Base-by-base conservation (phyloP, 2,329 filamentous ascomycete species). In the Penicillium sp. region DNA sequence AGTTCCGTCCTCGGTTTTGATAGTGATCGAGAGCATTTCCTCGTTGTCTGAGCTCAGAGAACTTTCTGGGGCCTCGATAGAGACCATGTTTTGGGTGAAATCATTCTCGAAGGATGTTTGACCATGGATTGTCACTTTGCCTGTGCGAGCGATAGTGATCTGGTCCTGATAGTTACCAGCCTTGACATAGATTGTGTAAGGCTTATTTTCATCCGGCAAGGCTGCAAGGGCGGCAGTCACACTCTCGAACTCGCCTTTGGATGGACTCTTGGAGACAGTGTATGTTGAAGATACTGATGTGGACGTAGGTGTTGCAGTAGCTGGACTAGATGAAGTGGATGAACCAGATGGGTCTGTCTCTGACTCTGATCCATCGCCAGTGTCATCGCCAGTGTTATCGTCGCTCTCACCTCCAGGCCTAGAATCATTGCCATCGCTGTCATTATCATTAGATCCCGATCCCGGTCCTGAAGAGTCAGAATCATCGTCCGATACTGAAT, bases 201-300 rank as follows among this genome's bases (percentile, higher is more conserved):
- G 49, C 20, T 64, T 55, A 25, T 60, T 56, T 32, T 70, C 64
- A 31, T 59, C 64, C 8, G 67, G 66, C 7, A 73, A 54, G 7
- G 68, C 68, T 9, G 59, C 61, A 13, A 72, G 59, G 5, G 70
- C 70, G 10, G 67, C 63, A 2, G 64, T 60, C 1, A 73, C 60
- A 4, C 62, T 67, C 13, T 54, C 48, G 39, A 67, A 72, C 23
- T 70, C 60, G 10, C 61, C 61, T 2, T 38, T 14, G 11, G 35
- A 51, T 54, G 2, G 65, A 47, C 6, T 14, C 1, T n/a, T 37
- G 14, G 5, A 37, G 28, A 10, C 30, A 22, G 27, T 27, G 11
- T 28, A n/a, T 2, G 31, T 14, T 2, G 31, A 25, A 25, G 22
- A 6, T 25, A 6, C 22, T 25, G 22, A 25, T 25, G 22, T 25